Base-by-base conservation (phyloP, 1,139 yeast species). In the Lodderomyces pseudojiufengensis region DNA sequence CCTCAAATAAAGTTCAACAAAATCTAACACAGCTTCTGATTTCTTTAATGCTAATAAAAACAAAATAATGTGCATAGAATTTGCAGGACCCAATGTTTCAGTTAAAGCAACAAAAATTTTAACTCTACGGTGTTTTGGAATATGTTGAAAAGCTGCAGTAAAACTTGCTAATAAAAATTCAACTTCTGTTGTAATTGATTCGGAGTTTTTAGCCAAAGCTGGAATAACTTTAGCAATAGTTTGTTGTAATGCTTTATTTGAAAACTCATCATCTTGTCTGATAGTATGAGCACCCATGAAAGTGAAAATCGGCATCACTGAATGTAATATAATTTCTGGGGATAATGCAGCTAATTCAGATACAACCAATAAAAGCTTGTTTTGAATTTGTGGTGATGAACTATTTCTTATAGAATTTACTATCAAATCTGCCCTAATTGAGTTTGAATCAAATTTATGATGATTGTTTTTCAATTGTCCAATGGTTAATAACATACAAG, bases 201-300 rank as follows among this genome's bases (percentile, higher is more conserved):
- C 68, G 21, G 73, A 68, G 36, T 79, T 77, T 13, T 74, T 69
- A 8, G 94, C 79, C 44, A 92, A 71, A 0, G 97, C 96, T 3
- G 98, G 98, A 31, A 92, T 81, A 34, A 92, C 96, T 49, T 85
- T 82, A 11, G 85, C 70, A 36, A 92, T 84, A 3, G 99, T 92
- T 56, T 87, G 94, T 52, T 88, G 95, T 44, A 94, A 87, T 27
- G 92, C 97, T 46, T 85, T 84, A 31, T 84, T 84, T 2, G 97
- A 86, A 55, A 86, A 90, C 52, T 88, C 97, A 57, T 92, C 97
- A 59, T 92, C 98, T 63, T 92, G 97, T 54, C 96, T 82, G 35
- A 94, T 78, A 9, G 97, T 88, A 52, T 88, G 95, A 22, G 97
- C 95, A 39, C 99, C 99, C 98, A 92, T 92, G 52, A 92, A 94